Base-by-base conservation (phyloP, 2,329 filamentous ascomycete genomes). In the Periglandula ipomoeae region DNA sequence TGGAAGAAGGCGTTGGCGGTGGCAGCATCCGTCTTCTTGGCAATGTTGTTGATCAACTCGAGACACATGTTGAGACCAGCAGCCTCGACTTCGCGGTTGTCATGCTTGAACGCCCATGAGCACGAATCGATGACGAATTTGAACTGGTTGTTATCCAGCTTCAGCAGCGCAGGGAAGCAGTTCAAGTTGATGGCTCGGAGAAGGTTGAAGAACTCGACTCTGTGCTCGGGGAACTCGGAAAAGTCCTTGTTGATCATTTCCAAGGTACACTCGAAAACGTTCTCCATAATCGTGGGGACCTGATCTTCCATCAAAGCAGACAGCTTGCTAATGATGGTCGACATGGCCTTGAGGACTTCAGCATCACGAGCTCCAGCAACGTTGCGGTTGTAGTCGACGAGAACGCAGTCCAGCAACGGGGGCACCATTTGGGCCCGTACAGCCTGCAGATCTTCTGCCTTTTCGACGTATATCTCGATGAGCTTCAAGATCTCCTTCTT, bases 231-330 rank as follows among this genome's bases (percentile, higher is more conserved):
- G 67, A 95, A 98, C 65, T 98, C 93, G 42, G 94, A 96, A 69
- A 98, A 98, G 69, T 98, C 93, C 72, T 98, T 98, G 80, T 97
- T 98, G 72, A 98, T 98, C 93, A 98, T 98, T 61, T 95, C 89
- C 49, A 98, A 75, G 3, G 93, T 98, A 73, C 91, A 97, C 68
- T 97, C 91, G 61, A 98, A 98, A 23, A 98, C 89, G 57, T 91
- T 94, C 67, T 97, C 90, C 87, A 98, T 95, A 62, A 98, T 97
- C 44, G 85, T 85, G 9, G 93, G 89, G 39, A 98, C 89, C 68
- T 97, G 93, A 64, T 97, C 93, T 65, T 97, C 93, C 94, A 98
- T 98, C 62, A 97, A 76, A 56, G 81, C 89, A 70, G 91, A 90
- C 62, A 98, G 81, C 72, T 95, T 97, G 59, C 87, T 88, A 62